Evolutionary conservation across 2,329 filamentous ascomycete genomes (phyloP).

Genomic region (Fusarium sp.): DNA sequence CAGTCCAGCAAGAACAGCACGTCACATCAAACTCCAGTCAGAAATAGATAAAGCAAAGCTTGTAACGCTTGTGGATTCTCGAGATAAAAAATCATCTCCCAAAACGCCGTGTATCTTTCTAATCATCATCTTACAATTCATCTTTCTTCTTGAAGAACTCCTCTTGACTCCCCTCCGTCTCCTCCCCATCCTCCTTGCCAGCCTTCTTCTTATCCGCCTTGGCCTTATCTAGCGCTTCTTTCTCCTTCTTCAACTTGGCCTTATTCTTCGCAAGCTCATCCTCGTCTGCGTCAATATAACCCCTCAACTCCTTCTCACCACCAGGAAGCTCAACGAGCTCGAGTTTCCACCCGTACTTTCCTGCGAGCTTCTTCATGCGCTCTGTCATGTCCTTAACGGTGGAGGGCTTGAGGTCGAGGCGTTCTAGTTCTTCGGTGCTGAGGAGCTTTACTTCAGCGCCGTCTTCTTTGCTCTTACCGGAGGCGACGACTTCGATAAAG

Average conservation of each 20-base stretch:
- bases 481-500: constrained; percentile 58
- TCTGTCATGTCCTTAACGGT: constrained; percentile 76
- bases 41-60: not conserved
- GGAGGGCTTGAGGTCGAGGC: constrained; percentile 72
- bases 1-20: not conserved
- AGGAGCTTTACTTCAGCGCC: constrained; percentile 71
- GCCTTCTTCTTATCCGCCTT: constrained; percentile 48
- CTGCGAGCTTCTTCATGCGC: constrained; percentile 74
- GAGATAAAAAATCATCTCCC: not conserved
- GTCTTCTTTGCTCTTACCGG: constrained; percentile 61
- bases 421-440: constrained; percentile 73
- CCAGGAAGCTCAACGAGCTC: constrained; percentile 77
- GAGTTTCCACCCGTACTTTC: constrained; percentile 80
- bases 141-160: constrained; percentile 31
- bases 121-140: constrained; percentile 54
- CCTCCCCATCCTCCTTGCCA: constrained; percentile 26
- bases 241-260: constrained; percentile 33
- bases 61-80: not conserved
- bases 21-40: not conserved
- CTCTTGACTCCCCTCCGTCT: constrained; percentile 26
- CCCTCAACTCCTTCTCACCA: constrained; percentile 71
- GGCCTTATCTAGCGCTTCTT: constrained; percentile 1
- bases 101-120: constrained; percentile 24
- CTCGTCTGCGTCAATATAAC: constrained; percentile 71
- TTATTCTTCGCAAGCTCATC: constrained; percentile 43